Evolutionary conservation across 2,329 filamentous ascomycete genomes (phyloP).

Genomic region (Gyromitra esculenta): DNA sequence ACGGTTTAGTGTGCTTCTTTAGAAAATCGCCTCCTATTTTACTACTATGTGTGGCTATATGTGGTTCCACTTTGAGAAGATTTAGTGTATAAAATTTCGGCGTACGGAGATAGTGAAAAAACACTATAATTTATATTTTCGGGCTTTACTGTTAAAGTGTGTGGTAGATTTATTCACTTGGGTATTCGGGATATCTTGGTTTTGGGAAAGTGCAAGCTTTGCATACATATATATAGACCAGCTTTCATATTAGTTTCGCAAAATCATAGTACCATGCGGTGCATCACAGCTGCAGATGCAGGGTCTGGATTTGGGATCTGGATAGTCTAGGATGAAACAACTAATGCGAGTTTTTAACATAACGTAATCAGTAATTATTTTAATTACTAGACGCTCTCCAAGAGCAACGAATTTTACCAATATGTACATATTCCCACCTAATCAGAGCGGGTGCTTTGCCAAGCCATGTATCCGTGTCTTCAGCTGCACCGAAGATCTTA

Average conservation of each 20-base stretch:
- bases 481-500: conserved; percentile 29
- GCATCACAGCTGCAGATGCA: not conserved
- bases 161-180: too few species aligned
- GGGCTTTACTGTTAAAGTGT: too few species aligned
- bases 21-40: too few species aligned
- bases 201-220: not conserved
- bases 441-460: conserved; percentile 7
- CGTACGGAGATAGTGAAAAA: too few species aligned
- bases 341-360: not conserved
- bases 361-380: not conserved
- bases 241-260: not conserved
- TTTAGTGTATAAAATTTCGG: too few species aligned
- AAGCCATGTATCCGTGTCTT: conserved; percentile 31
- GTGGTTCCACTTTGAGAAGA: too few species aligned
- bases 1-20: too few species aligned
- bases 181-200: too few species aligned
- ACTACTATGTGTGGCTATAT: too few species aligned
- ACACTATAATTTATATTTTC: too few species aligned
- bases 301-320: not conserved
- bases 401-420: not conserved
- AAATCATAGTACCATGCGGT: not conserved
- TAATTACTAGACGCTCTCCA: not conserved
- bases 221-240: not conserved
- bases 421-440: not conserved
- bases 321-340: not conserved